Conservation (phyloP, 768 basidiomycete species). For the Suillus fuscotomentosus region DNA sequence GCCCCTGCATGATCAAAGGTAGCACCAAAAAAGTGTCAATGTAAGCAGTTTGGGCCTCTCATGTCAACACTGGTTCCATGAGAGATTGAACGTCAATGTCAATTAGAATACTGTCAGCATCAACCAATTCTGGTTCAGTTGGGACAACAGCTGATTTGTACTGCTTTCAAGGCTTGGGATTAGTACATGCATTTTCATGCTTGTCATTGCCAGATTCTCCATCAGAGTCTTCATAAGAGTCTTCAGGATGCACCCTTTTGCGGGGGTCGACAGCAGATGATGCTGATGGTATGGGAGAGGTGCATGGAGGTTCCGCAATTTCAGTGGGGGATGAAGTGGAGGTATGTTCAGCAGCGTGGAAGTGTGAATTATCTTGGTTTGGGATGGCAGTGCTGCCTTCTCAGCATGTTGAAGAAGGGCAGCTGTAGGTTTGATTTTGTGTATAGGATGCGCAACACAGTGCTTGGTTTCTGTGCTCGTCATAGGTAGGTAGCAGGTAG, state of each 20-base stretch:
- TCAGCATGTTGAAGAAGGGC: background rate
- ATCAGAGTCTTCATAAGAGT: background rate
- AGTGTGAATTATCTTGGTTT: background rate
- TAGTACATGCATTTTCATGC: background rate
- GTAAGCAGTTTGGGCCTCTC: background rate
- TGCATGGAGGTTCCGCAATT: background rate
- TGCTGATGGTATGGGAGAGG: background rate
- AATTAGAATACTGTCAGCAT: background rate
- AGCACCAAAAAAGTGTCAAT: background rate
- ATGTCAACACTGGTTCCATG: background rate
- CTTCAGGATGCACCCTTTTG: background rate
- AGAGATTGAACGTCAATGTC: background rate
- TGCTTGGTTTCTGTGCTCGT: background rate
- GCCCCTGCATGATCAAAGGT: background rate
- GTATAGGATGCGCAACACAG: background rate
- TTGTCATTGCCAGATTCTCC: background rate
- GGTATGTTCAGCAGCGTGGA: background rate
- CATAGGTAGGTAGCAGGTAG: background rate
- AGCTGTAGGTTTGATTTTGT: background rate
- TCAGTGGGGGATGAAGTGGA: background rate
- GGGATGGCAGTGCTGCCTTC: background rate
- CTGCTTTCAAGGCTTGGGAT: background rate
- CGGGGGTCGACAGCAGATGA: background rate
- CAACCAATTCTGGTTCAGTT: background rate
- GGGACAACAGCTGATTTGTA: background rate